Conservation (phyloP, 176 grass and related monocot genomes). For the Triticum turgidum region DNA sequence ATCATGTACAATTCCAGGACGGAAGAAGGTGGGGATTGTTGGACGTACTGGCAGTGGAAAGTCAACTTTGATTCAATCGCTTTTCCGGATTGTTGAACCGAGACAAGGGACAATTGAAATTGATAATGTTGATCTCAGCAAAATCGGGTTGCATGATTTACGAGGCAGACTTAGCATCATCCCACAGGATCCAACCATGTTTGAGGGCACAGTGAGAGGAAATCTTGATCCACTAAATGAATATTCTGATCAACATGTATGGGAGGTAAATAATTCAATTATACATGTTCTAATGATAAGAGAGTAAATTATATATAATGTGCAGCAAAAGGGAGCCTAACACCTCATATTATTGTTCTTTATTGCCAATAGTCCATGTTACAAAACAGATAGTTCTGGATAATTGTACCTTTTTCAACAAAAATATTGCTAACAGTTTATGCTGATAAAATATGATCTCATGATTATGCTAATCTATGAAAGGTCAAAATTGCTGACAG, state of each 20-base stretch:
- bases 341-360: neutral
- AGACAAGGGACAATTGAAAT: slow-evolving; percentile 80
- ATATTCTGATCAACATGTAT: slow-evolving; percentile 67
- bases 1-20: slow-evolving; percentile 88
- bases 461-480: neutral
- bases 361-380: neutral
- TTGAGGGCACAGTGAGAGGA: slow-evolving; percentile 82
- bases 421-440: neutral
- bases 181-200: slow-evolving; percentile 93
- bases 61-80: slow-evolving; percentile 86
- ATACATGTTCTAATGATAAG: neutral
- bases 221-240: slow-evolving; percentile 92
- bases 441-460: neutral
- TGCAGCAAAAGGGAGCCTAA: neutral
- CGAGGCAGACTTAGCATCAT: slow-evolving; percentile 87
- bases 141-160: slow-evolving; percentile 90
- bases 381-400: neutral
- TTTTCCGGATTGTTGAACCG: slow-evolving; percentile 87
- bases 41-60: slow-evolving; percentile 91
- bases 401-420: neutral
- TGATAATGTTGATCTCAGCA: slow-evolving; percentile 79
- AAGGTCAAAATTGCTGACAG: neutral
- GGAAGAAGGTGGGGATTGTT: slow-evolving; percentile 88
- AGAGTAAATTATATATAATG: neutral
- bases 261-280: slow-evolving; percentile 71